Conservation (phyloP, 306 rosid species). For the Potentilla sterilis region DNA sequence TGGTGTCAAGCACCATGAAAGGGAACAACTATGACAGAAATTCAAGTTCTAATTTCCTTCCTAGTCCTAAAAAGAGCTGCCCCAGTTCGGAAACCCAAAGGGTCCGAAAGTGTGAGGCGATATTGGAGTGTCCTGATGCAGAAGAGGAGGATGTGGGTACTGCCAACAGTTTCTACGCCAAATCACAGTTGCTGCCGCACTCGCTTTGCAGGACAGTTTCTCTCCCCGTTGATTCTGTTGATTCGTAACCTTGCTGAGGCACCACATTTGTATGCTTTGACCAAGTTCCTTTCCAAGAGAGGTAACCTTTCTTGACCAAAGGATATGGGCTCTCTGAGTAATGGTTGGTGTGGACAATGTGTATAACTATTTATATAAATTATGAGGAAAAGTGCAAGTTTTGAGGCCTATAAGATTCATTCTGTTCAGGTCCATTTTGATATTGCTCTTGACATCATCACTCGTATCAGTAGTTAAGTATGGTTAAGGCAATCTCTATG, state of each 20-base stretch:
- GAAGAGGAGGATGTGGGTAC: constrained; percentile 25
- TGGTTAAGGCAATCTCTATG: background rate
- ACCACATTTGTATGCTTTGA: constrained; percentile 42
- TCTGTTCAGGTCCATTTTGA: background rate
- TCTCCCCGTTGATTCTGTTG: constrained; percentile 80
- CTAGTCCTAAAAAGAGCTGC: constrained; percentile 39
- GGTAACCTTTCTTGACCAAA: constrained; percentile 6
- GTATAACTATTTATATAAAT: background rate
- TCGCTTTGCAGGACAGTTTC: constrained; percentile 68
- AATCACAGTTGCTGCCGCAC: constrained; percentile 45
- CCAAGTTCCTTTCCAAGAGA: constrained; percentile 29
- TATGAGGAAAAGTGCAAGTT: constrained; percentile 10
- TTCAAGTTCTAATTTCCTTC: constrained; percentile 26
- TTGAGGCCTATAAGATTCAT: constrained; percentile 12
- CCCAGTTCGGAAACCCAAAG: constrained; percentile 43
- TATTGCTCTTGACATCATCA: background rate
- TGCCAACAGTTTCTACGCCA: constrained; percentile 37
- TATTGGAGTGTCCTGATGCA: constrained; percentile 28
- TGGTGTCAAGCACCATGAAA: constrained; percentile 26
- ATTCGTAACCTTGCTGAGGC: constrained; percentile 39
- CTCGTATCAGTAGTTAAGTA: background rate
- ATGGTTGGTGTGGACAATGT: background rate
- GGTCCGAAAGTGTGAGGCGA: constrained; percentile 45
- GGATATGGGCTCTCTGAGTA: background rate
- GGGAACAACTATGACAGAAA: constrained; percentile 23